Evolutionary conservation across 129 eudicot genomes (phyloP), one percentile per base, ranked within the genome.

Genomic region (Lonicera japonica): DNA sequence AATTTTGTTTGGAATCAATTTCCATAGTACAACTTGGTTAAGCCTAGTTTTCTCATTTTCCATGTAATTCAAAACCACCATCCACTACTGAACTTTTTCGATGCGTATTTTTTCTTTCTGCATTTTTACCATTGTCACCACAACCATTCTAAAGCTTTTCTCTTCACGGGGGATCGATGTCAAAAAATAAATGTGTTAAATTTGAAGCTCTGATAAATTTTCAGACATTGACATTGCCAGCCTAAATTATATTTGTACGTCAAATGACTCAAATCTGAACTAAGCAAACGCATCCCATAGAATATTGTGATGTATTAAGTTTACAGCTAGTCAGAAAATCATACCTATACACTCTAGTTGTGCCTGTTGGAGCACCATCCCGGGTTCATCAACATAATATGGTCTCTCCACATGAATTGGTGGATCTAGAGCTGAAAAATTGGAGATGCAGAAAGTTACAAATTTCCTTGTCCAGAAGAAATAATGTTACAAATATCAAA

Each of bases 341-440:
- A 34, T 74, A 86, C 97, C 92, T 76, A 90, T 56, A 70, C 77
- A 73, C 73, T 86, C 85, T 47, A 86, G 83, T 54, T 83, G 80
- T n/a, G 69, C 61, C 46, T 63, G 73, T 67, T 78, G 82, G 60
- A 86, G 69, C 70, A 83, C 80, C 54, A 73, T 68, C 38, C 72
- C 59, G 0, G 69, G 79, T 41, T 73, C 77, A 71, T 80, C 86
- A 69, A 86, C 78, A 73, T 68, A 74, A 67, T 64, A 73, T 23
- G 91, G 85, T 70, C 80, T 76, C 38, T 76, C 86, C 43, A 65
- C 60, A 63, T 77, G 70, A 45, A 65, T 11, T 56, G 60, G 39
- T 16, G 70, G 70, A 60, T 20, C 19, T 9, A 73, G 45, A 66
- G 68, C 77, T 70, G 74, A 25, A 25, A 52, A 68, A 64, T 19